Evolutionary conservation across 1,284 basidiomycete species (phyloP), one percentile per base, ranked within the genome.

Genomic region (Ustilago bromivora): DNA sequence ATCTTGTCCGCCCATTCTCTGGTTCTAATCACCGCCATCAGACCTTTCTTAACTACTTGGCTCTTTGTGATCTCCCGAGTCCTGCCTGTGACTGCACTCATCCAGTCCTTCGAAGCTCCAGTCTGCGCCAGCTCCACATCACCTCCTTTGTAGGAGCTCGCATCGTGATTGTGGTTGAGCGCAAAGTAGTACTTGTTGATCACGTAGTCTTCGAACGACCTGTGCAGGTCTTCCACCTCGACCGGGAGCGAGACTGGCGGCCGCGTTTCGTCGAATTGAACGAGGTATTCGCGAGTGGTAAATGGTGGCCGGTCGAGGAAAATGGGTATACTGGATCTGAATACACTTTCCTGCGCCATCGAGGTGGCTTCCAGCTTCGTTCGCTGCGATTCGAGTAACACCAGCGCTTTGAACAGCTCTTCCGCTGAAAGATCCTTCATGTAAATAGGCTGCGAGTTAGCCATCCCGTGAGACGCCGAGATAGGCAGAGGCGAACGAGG

Each of bases 331-430:
- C 23, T 28, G 31, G 31, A 28, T 28, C n/a, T 2, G n/a, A 46
- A 46, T n/a, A 23, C 1, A 28, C 13, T 1, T 4, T 1, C 13
- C 4, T 23, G 40, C 7, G 43, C 17, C 1, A 19, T 4, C n/a
- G 43, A 19, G 7, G n/a, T 12, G 23, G 5, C 23, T 34, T 28
- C 34, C 1, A 35, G 46, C 34, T 49, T 36, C 0, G 3, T 28
- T 28, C 23, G 28, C 4, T 60, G 41, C 5, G 60, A 35, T 8
- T 57, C 46, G 47, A 47, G 32, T 5, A 62, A 15, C 8, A 68
- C 32, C 11, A 68, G 15, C 3, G 60, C 41, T 43, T 58, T 68
- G 51, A 68, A 62, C 1, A 62, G 51, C 8, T 68, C 66, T 28
- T 68, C 66, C 5, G 56, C n/a, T 8, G 59, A 53, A 10, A 68